A percentile compares a stretch with the other conserved stretches of the same genome.
These are phyloP conservation scores for Pisolithus thermaeus DNA, from an alignment of 1,284 basidiomycete species.

Conservation along the genomic window DNA sequence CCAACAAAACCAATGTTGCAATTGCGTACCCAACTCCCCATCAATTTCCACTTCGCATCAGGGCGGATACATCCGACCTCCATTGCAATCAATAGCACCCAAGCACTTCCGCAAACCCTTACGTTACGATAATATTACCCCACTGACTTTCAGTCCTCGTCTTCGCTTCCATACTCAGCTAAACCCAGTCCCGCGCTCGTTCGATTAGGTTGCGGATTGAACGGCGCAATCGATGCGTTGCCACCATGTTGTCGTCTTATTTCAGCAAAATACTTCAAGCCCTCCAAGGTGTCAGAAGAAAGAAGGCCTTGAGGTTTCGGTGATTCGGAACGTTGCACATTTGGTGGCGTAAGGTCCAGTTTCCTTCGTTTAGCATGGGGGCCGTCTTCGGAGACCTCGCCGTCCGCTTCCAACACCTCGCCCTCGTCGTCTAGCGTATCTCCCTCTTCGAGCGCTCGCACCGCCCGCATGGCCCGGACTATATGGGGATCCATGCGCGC, in stretches of 20 bases:
- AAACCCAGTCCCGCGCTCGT: constrained; percentile 46
- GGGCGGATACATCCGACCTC: too few species aligned
- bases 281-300: constrained; percentile 75
- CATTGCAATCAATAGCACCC: too few species aligned
- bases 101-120: background rate
- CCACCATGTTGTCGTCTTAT: constrained; percentile 60
- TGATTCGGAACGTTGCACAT: constrained; percentile 8
- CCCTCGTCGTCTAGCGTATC: constrained; percentile 47
- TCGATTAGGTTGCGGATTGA: constrained; percentile 20
- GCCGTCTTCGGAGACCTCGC: constrained; percentile 28
- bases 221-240: constrained; percentile 12
- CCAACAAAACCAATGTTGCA: constrained; percentile 11
- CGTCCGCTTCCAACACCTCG: constrained; percentile 26
- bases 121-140: constrained; percentile 5
- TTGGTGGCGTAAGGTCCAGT: constrained; percentile 21
- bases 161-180: constrained; percentile 73
- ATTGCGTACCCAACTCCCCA: background rate
- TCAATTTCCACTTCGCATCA: constrained; percentile 1
- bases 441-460: constrained; percentile 84
- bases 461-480: constrained; percentile 78
- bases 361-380: constrained; percentile 37
- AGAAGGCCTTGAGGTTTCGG: constrained; percentile 52
- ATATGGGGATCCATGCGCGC: constrained; percentile 79
- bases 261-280: constrained; percentile 81
- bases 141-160: constrained; percentile 43